Conservation (phyloP, 371 early-diverging fungal genomes). For the Parasitella parasitica region DNA sequence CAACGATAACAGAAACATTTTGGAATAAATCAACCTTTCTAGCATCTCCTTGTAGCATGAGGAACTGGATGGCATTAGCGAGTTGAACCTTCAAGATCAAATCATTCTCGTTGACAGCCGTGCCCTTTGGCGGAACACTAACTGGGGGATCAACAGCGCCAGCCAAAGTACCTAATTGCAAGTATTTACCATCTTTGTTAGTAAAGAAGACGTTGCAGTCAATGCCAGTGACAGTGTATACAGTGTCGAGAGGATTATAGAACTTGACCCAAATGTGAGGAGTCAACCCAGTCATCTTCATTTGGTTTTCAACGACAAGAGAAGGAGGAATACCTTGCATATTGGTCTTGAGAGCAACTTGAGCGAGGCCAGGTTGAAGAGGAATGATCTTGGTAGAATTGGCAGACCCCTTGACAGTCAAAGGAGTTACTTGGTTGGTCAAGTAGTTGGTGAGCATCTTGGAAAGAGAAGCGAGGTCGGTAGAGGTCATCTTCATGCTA, state of each 20-base stretch:
- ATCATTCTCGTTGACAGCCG: conserved; percentile 21
- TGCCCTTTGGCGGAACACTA: conserved; percentile 29
- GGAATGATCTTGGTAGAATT: conserved; percentile 44
- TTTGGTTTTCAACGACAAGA: conserved; percentile 27
- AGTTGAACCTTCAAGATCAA: conserved; percentile 18
- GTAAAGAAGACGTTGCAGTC: not conserved
- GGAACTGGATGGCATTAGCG: conserved; percentile 2
- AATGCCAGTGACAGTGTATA: conserved; percentile 33
- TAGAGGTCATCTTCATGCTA: conserved; percentile 28
- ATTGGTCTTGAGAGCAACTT: conserved; percentile 40
- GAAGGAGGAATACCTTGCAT: conserved; percentile 36
- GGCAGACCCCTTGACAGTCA: conserved; percentile 41
- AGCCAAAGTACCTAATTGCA: conserved; percentile 27
- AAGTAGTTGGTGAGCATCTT: conserved; percentile 36
- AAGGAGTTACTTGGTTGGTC: conserved; percentile 37
- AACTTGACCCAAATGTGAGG: conserved; percentile 34
- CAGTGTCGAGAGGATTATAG: conserved; percentile 50
- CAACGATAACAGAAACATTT: conserved; percentile 36
- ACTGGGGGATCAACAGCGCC: conserved; percentile 27
- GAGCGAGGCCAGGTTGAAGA: conserved; percentile 46
- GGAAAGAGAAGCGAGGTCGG: conserved; percentile 18
- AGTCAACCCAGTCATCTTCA: conserved; percentile 9
- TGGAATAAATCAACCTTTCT: conserved; percentile 31
- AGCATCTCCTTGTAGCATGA: conserved; percentile 9
- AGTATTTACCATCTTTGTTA: not conserved